Evolutionary conservation across 768 basidiomycete genomes (phyloP).

Genomic region (Lactifluus echinatus): DNA sequence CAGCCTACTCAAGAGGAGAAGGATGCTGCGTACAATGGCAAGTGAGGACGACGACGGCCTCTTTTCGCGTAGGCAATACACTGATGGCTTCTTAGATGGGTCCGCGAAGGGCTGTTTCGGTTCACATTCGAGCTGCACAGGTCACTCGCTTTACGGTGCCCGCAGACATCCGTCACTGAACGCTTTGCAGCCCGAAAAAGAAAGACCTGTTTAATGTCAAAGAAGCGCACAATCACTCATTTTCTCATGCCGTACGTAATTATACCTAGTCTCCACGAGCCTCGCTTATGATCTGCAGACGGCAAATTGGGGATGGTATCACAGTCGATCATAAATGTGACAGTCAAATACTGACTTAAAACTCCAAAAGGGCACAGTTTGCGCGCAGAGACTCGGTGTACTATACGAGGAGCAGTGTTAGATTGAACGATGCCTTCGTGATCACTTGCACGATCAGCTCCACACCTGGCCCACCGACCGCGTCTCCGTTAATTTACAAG

Average conservation of each 20-base stretch:
- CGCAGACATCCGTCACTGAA: neutral
- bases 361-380: conserved; percentile 62
- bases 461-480: conserved; percentile 43
- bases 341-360: neutral
- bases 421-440: conserved; percentile 57
- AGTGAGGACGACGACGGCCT: conserved; percentile 29
- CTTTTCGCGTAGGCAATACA: neutral
- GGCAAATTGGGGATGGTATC: conserved; percentile 83
- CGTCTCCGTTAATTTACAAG: conserved; percentile 35
- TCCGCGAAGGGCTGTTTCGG: conserved; percentile 77
- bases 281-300: conserved; percentile 35
- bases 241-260: conserved; percentile 52
- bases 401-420: conserved; percentile 45
- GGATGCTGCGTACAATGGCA: conserved; percentile 53
- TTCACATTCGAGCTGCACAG: conserved; percentile 78
- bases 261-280: too few relatives aligned
- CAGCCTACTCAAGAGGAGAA: conserved; percentile 75
- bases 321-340: neutral
- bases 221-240: conserved; percentile 76
- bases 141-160: conserved; percentile 29
- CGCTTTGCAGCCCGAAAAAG: conserved; percentile 34
- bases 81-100: conserved; percentile 46
- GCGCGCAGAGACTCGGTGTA: conserved; percentile 63
- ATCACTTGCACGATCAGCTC: conserved; percentile 75
- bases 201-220: conserved; percentile 51